Evolutionary conservation across 331 rosid genomes (phyloP).

Genomic region (Rhamnella rubrinervis): DNA sequence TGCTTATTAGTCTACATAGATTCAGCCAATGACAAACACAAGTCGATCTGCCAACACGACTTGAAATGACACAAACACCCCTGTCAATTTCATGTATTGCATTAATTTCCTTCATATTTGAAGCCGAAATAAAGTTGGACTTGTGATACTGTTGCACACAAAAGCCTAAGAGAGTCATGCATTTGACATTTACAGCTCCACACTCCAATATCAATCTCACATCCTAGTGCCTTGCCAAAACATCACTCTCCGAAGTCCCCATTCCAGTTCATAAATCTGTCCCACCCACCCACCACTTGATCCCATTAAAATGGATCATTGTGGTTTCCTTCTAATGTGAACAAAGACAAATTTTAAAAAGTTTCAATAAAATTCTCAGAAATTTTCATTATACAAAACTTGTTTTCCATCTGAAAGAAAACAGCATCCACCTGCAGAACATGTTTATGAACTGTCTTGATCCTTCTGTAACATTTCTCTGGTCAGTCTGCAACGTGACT

Average conservation of each 20-base stretch:
- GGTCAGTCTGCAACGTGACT: neutral
- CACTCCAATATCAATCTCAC: neutral
- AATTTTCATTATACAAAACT: too few relatives aligned
- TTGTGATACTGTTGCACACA: neutral
- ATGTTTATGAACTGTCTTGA: too few relatives aligned
- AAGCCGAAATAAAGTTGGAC: too few relatives aligned
- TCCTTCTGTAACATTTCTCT: neutral
- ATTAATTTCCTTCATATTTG: neutral
- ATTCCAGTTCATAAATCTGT: constrained; percentile 26
- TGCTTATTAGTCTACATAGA: neutral
- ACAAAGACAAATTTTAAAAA: too few relatives aligned
- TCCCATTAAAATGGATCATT: neutral
- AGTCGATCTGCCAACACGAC: neutral
- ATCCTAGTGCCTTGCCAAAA: constrained; percentile 11
- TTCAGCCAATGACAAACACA: constrained; percentile 4
- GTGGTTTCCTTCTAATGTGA: neutral
- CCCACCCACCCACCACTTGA: constrained; percentile 6
- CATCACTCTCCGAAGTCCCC: constrained; percentile 36
- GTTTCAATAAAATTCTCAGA: too few relatives aligned
- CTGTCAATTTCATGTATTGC: neutral
- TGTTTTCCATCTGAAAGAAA: too few relatives aligned
- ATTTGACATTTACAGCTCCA: neutral
- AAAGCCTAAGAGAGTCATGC: neutral
- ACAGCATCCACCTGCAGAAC: too few relatives aligned
- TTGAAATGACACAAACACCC: constrained; percentile 33